Evolutionary conservation across 1,284 basidiomycete genomes (phyloP), one percentile per base, ranked within the genome.

Genomic region (Pholiota adiposa): DNA sequence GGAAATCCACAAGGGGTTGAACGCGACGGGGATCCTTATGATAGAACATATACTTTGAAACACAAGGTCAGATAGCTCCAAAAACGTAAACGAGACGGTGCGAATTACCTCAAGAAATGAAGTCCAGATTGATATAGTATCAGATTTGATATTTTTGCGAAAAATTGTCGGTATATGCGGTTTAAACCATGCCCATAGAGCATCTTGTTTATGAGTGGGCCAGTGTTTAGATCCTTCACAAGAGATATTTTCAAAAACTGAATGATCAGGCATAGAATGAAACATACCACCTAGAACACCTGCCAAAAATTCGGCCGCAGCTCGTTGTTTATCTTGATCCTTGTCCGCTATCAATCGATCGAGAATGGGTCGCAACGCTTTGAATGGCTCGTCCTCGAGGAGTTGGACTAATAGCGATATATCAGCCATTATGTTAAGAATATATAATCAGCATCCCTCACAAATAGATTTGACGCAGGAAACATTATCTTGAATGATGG

Each of bases 151-250:
- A 64, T 83, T 86, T 54, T 80, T 79, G 12, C 79, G 77, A 67
- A 96, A 88, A 27, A 94, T 86, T 49, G 83, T 82, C 11, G 83
- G 81, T 48, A 96, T 81, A 43, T 86, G 79, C 0, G 88, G 87
- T 21, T 78, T 82, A 54, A 95, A 85, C 95, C 95, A 98, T 38
- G 83, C 77, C 93, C 94, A 96, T 2, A 97, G 75, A 27, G 72
- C 73, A 29, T 83, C 72, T 70, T 96, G 90, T 65, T 89, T 87
- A 48, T 81, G 76, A 9, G 83, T 79, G 0, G 93, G 84, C 96
- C 96, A 98, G 70, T 97, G 93, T 74, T 96, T 96, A 4, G 90
- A 89, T 3, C 93, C 94, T 88, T 56, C 3, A 49, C n/a, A 25
- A 31, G 8, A 56, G 51, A 56, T 41, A 59, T 23, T 33, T 34